Evolutionary conservation across 352 stramenopile species (phyloP).

Genomic region (Stramenopiles sp.): DNA sequence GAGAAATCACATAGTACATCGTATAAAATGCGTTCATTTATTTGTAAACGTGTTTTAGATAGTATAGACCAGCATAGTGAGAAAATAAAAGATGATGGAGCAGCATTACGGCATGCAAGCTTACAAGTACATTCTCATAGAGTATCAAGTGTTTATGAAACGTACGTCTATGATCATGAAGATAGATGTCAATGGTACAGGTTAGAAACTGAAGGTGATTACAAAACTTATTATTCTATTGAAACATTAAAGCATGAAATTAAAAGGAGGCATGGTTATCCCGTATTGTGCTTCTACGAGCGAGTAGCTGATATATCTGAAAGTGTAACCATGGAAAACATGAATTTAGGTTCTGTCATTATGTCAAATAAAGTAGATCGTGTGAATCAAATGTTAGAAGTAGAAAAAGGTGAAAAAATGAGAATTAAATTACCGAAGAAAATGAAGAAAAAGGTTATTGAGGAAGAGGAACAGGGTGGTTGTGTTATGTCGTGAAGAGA

Average conservation of each 20-base stretch:
- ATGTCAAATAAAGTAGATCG: background rate
- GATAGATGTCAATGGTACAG: background rate
- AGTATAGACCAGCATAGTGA: background rate
- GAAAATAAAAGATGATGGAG: background rate
- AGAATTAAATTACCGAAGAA: background rate
- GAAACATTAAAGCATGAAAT: background rate
- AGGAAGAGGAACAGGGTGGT: too few relatives aligned
- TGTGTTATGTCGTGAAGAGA: too few relatives aligned
- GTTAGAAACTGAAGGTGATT: background rate
- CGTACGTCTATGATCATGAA: background rate
- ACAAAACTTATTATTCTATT: background rate
- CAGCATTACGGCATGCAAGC: background rate
- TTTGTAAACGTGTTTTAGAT: background rate
- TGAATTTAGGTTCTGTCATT: background rate
- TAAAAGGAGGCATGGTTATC: background rate
- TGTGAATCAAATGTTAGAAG: background rate
- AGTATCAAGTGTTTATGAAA: background rate
- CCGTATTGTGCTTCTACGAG: background rate
- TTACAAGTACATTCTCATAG: background rate
- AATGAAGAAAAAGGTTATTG: too few relatives aligned
- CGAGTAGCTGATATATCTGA: background rate
- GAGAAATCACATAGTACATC: background rate
- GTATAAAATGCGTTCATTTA: background rate
- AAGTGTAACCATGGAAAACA: background rate
- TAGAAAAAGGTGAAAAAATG: background rate